phyloP scores from a whole-genome alignment of 2,329 filamentous ascomycete species.

The Capronia americana region DNA sequence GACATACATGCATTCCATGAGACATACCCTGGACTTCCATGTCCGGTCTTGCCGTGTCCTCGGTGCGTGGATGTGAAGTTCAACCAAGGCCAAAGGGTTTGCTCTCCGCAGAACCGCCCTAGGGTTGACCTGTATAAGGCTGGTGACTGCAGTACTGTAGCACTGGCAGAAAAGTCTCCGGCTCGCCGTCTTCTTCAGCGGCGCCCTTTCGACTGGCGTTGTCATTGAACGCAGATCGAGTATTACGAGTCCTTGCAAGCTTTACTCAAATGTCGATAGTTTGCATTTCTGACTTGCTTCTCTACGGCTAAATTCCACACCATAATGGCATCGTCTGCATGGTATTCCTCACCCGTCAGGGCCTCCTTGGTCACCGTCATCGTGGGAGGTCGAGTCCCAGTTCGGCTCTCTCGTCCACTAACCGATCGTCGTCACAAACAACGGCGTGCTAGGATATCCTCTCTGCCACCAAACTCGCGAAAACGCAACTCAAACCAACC shows the following conservation, averaged over 20 bases:
- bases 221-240: background rate
- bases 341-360: background rate
- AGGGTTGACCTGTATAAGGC: background rate
- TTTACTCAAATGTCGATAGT: background rate
- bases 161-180: background rate
- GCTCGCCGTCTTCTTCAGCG: background rate
- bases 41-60: too few relatives aligned
- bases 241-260: background rate
- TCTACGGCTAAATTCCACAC: background rate
- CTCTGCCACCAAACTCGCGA: background rate
- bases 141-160: background rate
- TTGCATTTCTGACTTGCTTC: conserved; percentile 1
- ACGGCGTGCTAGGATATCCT: background rate
- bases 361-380: background rate
- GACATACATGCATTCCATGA: background rate
- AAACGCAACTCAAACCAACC: background rate
- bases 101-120: background rate
- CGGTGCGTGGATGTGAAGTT: background rate
- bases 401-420: background rate
- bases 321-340: background rate
- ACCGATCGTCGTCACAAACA: background rate
- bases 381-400: background rate
- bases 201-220: background rate
- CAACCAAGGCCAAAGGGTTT: background rate
- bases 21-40: background rate